These are phyloP conservation scores for Thelephora ganbajun DNA, from an alignment of 768 basidiomycete species.

Conservation along the genomic window DNA sequence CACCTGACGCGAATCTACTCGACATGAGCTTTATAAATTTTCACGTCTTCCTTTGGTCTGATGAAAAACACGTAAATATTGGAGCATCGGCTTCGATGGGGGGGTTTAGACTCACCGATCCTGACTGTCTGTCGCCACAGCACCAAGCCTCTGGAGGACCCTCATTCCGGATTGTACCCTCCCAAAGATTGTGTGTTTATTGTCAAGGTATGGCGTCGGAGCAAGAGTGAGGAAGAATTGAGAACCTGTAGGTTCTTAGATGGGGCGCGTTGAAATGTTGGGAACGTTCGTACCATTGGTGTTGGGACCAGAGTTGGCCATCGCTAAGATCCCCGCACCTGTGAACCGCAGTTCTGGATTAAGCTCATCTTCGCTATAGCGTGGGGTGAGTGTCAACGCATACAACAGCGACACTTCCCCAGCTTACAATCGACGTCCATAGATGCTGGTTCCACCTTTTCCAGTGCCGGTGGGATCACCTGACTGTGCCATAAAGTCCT, in stretches of 20 bases:
- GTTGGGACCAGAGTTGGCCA: constrained; percentile 97
- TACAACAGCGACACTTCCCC: neutral
- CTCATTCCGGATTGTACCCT: constrained; percentile 85
- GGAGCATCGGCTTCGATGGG: neutral
- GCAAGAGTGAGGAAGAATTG: constrained; percentile 88
- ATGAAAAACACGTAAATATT: neutral
- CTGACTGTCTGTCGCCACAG: constrained; percentile 80
- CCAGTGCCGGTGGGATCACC: constrained; percentile 97
- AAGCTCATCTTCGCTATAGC: constrained; percentile 75
- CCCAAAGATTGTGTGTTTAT: constrained; percentile 83
- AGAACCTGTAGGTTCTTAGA: constrained; percentile 40
- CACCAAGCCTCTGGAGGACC: constrained; percentile 82
- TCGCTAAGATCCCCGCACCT: constrained; percentile 89
- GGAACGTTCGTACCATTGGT: constrained; percentile 45
- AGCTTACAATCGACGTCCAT: constrained; percentile 75
- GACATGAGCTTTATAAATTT: constrained; percentile 66
- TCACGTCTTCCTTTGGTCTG: constrained; percentile 68
- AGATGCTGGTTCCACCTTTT: constrained; percentile 79
- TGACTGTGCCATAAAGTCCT: constrained; percentile 97
- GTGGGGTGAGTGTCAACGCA: neutral
- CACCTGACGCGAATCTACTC: constrained; percentile 6
- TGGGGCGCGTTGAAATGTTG: neutral
- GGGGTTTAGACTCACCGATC: constrained; percentile 50
- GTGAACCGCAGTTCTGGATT: constrained; percentile 87
- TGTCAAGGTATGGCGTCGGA: constrained; percentile 75